Conservation (phyloP, 2,329 filamentous ascomycete genomes). For the Coniochaeta pulveracea region DNA sequence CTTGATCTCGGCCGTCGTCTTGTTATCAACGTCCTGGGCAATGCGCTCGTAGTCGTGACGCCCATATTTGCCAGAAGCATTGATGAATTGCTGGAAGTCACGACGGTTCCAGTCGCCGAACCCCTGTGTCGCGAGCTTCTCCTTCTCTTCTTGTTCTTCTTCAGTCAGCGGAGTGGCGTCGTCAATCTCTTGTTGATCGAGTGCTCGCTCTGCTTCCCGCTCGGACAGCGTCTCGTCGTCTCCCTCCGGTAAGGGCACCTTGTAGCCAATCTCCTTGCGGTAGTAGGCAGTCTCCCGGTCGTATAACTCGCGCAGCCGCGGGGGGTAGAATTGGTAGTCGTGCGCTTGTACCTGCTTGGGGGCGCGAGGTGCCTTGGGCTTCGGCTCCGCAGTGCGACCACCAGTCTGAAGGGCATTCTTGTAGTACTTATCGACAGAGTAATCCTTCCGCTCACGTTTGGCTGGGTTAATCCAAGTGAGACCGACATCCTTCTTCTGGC, state of each 20-base stretch:
- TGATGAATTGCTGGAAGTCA: constrained; percentile 97
- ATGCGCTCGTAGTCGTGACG: constrained; percentile 79
- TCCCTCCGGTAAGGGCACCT: constrained; percentile 80
- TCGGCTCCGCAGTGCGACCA: constrained; percentile 67
- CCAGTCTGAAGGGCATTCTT: constrained; percentile 75
- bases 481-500: constrained; percentile 82
- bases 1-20: constrained; percentile 74
- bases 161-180: constrained; percentile 80
- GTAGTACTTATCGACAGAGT: constrained; percentile 99
- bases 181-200: constrained; percentile 88
- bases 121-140: constrained; percentile 67
- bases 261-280: constrained; percentile 92
- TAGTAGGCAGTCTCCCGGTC: constrained; percentile 95
- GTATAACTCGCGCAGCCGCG: constrained; percentile 74
- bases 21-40: constrained; percentile 82
- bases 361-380: constrained; percentile 89
- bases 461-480: constrained; percentile 96
- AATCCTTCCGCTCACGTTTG: constrained; percentile 97
- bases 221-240: constrained; percentile 74
- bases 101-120: constrained; percentile 94
- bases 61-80: constrained; percentile 86
- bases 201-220: constrained; percentile 74
- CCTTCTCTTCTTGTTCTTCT: constrained; percentile 80
- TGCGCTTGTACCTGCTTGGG: constrained; percentile 88
- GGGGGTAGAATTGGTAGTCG: constrained; percentile 95